A percentile compares a stretch with the other conserved stretches of the same genome.
These are phyloP conservation scores for Jaltomata sinuosa DNA, from an alignment of 257 asterid species.

Conservation along the genomic window DNA sequence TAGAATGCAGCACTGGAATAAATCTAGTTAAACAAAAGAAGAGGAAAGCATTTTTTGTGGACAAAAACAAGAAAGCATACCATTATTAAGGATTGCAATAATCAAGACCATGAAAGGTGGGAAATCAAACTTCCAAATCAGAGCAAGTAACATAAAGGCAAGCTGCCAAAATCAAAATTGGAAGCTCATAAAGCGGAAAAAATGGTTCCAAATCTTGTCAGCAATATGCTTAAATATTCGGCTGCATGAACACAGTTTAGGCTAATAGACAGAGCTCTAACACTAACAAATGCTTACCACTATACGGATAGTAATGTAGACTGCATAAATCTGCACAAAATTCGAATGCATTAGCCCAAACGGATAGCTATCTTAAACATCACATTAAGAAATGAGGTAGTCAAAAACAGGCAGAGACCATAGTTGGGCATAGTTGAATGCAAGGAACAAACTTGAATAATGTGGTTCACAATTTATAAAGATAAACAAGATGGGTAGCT, in stretches of 20 bases:
- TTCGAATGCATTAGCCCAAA: neutral
- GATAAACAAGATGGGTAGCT: neutral
- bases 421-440: neutral
- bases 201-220: too few species aligned
- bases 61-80: constrained; percentile 18
- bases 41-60: neutral
- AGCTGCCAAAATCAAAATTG: too few species aligned
- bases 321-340: constrained; percentile 73
- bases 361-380: neutral
- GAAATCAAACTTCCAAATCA: too few species aligned
- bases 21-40: neutral
- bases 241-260: neutral
- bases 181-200: too few species aligned
- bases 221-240: neutral
- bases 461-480: neutral
- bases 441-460: neutral
- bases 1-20: neutral
- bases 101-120: too few species aligned
- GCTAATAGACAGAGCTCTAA: neutral
- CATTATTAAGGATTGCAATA: constrained; percentile 73
- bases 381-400: neutral
- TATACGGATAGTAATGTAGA: constrained; percentile 52
- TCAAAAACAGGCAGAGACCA: neutral
- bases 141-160: too few species aligned
- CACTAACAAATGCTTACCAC: constrained; percentile 49